Conservation (phyloP, 2,329 filamentous ascomycete genomes). For the Colletotrichum nymphaeae region DNA sequence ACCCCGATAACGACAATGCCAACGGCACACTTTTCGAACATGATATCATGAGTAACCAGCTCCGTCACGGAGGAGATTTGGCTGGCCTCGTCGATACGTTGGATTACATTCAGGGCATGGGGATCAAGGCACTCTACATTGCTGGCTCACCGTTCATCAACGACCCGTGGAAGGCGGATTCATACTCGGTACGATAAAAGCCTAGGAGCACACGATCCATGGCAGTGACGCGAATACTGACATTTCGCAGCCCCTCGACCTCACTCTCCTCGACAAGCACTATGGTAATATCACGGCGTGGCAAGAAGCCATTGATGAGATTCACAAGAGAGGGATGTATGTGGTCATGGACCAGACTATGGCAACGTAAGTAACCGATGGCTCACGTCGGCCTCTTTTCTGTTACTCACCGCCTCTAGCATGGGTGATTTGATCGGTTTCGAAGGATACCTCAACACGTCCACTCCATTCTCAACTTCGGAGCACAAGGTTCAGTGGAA, state of each 20-base stretch:
- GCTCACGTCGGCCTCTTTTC: background rate
- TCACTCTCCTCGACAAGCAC: conserved; percentile 72
- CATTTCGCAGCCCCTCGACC: conserved; percentile 59
- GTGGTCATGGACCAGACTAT: conserved; percentile 75
- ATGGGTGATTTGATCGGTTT: conserved; percentile 74
- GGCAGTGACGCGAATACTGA: conserved; percentile 39
- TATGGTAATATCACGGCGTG: conserved; percentile 69
- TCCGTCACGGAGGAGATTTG: conserved; percentile 72
- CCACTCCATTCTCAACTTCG: conserved; percentile 63
- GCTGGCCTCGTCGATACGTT: conserved; percentile 68
- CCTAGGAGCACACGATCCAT: background rate
- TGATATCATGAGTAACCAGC: conserved; percentile 69
- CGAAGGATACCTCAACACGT: conserved; percentile 68
- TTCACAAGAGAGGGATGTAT: conserved; percentile 73
- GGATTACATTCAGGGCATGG: conserved; percentile 74
- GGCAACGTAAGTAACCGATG: conserved; percentile 39
- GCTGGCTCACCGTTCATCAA: conserved; percentile 75
- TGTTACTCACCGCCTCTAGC: conserved; percentile 51
- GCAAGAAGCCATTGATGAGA: conserved; percentile 67
- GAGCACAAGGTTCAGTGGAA: conserved; percentile 72
- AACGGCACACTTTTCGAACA: conserved; percentile 72
- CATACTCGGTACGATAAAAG: conserved; percentile 57
- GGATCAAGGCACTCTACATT: conserved; percentile 71
- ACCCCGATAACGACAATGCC: conserved; percentile 72
- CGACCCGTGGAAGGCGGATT: conserved; percentile 71